Base-by-base conservation (phyloP, 1,284 basidiomycete genomes). In the Ceratobasidium sp. region DNA sequence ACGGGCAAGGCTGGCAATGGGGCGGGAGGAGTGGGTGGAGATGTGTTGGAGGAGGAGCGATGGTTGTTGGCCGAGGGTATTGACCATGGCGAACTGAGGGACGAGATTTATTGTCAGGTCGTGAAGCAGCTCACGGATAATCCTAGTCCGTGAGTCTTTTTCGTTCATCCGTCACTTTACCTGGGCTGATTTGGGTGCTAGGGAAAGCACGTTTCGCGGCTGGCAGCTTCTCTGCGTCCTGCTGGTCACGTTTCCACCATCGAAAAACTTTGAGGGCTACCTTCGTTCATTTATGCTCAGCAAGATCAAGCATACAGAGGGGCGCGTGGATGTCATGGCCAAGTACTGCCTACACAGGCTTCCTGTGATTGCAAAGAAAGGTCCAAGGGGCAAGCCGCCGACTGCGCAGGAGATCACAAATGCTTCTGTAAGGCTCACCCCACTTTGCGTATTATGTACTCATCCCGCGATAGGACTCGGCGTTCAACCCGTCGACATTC, bases 401-500 rank as follows among this genome's bases (percentile, higher is more conserved):
- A 90, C 90, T 2, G 85, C 90, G 14, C 88, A 91, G 18, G 96
- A 97, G 85, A 96, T 97, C 74, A 94, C 96, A 85, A 94, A 93
- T 12, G 95, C 95, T 33, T 93, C 94, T 64, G 93, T 93, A 81
- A 81, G 90, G 87, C 18, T 27, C 35, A 4, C 23, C 2, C 46
- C 41, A 66, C n/a, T 18, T 65, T 57, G 12, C 20, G 30, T 27
- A 60, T 33, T 67, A 65, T 41, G 65, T 69, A 68, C 73, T 60
- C 38, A 64, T 66, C 55, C 3, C 54, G 62, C 79, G 27, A 64
- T 65, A 94, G 91, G 95, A 96, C 82, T 94, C 95, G 38, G 96
- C 96, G 1, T 98, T 97, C 86, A 94, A 96, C 81, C 95, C 96
- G 0, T 96, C 94, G 0, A 96, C 94, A 0, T 98, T 97, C 82